Evolutionary conservation across 1,284 basidiomycete species (phyloP), one percentile per base, ranked within the genome.

Genomic region (Cutaneotrichosporon sp.): DNA sequence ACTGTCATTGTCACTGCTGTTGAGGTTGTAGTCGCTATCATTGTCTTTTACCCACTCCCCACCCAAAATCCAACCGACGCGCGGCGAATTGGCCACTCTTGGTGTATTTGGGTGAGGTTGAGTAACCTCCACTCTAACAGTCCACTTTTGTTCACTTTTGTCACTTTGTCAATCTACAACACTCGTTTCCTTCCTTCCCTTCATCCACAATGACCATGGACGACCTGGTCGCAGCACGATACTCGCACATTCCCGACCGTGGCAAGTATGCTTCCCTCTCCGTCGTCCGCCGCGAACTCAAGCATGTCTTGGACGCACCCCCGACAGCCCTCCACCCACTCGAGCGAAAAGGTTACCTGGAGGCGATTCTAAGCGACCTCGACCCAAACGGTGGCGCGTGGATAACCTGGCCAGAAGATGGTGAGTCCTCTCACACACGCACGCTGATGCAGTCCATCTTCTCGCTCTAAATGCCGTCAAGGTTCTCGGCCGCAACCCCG

Each of bases 381-480:
- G 67, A 65, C n/a, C 58, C 58, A n/a, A 65, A 65, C n/a, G 84
- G 67, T 73, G 90, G 70, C 77, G 68, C 67, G 21, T 75, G 69
- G 69, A 46, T 30, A 9, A 21, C 58, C 47, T 76, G 74, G 73
- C 65, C 71, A 9, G 62, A 67, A 30, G 73, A 74, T 26, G 31
- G 76, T 78, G 58, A 56, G 73, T 66, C 1, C 65, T 65, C 1
- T 36, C 49, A 16, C 5, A 18, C 5, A 9, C 26, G 13, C 60
- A 60, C 14, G 65, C 68, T 46, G n/a, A 60, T 63, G 4, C 70
- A 67, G 56, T 66, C 60, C 47, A 69, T 70, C 61, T 71, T 1
- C 67, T 72, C n/a, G 90, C 89, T 18, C 81, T 94, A 2, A 81
- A 86, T 40, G 87, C 89, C 0, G 75, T 93, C 66, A 93, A 94